These are phyloP conservation scores for Nectriaceae sp. DNA, from an alignment of 2,329 filamentous ascomycete species.

Conservation along the genomic window DNA sequence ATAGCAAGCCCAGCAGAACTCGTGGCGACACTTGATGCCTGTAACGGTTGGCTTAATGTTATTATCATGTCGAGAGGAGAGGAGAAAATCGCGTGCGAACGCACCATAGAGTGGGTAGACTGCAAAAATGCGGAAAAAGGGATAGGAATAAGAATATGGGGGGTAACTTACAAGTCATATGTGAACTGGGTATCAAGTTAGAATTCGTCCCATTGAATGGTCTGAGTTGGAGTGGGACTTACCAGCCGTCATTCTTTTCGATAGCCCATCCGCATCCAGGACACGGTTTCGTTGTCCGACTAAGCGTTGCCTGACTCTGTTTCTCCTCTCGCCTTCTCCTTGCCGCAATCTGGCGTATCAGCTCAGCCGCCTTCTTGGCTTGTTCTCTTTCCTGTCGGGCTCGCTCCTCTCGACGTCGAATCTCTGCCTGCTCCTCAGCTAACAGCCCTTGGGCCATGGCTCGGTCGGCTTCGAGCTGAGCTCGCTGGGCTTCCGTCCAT, in stretches of 20 bases:
- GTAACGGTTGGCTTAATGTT: slow-evolving; percentile 21
- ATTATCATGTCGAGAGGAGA: neutral
- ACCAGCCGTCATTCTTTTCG: slow-evolving; percentile 45
- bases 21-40: slow-evolving; percentile 37
- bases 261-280: slow-evolving; percentile 40
- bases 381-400: slow-evolving; percentile 24
- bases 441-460: slow-evolving; percentile 34
- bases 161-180: slow-evolving; percentile 43
- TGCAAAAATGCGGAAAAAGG: slow-evolving; percentile 2
- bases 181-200: slow-evolving; percentile 34
- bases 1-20: slow-evolving; percentile 39
- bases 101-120: slow-evolving; percentile 13
- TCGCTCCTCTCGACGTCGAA: slow-evolving; percentile 22
- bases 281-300: slow-evolving; percentile 38
- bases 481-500: slow-evolving; percentile 43
- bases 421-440: slow-evolving; percentile 32
- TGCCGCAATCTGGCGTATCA: slow-evolving; percentile 28
- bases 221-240: slow-evolving; percentile 20
- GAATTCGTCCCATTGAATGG: slow-evolving; percentile 1
- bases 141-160: neutral
- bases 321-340: slow-evolving; percentile 38
- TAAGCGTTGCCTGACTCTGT: slow-evolving; percentile 30
- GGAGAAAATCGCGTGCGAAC: slow-evolving; percentile 9
- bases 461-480: slow-evolving; percentile 49
- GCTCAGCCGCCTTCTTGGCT: slow-evolving; percentile 27